Base-by-base conservation (phyloP, 2,329 filamentous ascomycete species). In the Aspergillus unguis region DNA sequence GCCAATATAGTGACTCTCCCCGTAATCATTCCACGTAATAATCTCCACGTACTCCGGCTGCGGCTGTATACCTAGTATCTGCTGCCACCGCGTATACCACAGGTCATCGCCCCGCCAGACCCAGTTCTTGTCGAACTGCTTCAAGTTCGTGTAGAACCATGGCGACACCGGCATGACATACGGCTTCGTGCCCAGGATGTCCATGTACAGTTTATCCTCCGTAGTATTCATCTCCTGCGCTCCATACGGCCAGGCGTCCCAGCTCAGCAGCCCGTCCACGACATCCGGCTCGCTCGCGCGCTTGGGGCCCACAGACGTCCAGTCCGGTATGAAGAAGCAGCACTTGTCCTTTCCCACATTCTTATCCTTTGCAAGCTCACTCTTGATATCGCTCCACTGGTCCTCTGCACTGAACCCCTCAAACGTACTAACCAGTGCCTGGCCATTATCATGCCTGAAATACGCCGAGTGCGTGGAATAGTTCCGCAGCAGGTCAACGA, bases 91-190 rank as follows among this genome's bases (percentile, higher is more conserved):
- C 45, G 81, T 71, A 53, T 75, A 77, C 83, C 84, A 87, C 9
- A 86, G 69, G 42, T 78, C 72, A 54, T 86, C 83, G 3, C 80
- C 80, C 37, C 76, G 75, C 74, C 80, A 86, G 4, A 85, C 71
- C 83, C 83, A 86, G 64, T 84, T 83, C 68, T 85, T 86, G 45
- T 71, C 66, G 59, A 75, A 85, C 6, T 72, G 67, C 0, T 78
- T 75, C 69, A 85, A 69, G 54, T 83, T 79, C 47, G 83, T 84
- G 65, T 68, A 80, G 64, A 75, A 80, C 80, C 80, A 83, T 0
- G 81, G 80, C 0, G 77, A 78, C 6, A 83, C 76, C 2, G 79
- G 74, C 77, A 80, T 80, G 73, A 82, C 80, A 53, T 72, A 77
- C 1, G 67, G 65, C 60, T 75, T 77, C 4, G 61, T 62, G 4